Conservation (phyloP, 345 rosid genomes). For the Eucalyptus cloeziana region DNA sequence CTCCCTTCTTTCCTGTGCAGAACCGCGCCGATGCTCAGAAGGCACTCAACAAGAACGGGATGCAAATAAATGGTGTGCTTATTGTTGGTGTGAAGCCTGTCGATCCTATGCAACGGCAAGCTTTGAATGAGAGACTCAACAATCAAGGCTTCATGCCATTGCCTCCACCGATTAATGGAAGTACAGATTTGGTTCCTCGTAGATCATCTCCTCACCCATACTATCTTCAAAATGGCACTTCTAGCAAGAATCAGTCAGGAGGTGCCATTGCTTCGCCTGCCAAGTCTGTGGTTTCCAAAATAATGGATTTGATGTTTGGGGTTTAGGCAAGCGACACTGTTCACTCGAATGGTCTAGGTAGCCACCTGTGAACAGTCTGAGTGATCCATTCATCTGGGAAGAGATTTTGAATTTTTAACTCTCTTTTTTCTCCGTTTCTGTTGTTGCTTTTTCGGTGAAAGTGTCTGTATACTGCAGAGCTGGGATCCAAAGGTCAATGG, state of each 20-base stretch:
- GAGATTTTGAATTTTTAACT: not conserved
- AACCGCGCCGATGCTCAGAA: constrained; percentile 82
- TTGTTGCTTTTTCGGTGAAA: not conserved
- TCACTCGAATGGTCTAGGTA: not conserved
- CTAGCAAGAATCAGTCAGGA: constrained; percentile 43
- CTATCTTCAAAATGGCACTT: constrained; percentile 55
- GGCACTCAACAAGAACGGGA: constrained; percentile 80
- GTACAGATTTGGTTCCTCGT: constrained; percentile 19
- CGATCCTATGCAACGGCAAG: constrained; percentile 72
- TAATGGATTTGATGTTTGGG: constrained; percentile 42
- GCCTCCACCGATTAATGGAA: constrained; percentile 40
- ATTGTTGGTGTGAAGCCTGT: constrained; percentile 87
- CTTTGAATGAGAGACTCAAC: constrained; percentile 59
- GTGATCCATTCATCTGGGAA: not conserved
- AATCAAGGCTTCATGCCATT: constrained; percentile 80
- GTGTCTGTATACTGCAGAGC: not conserved
- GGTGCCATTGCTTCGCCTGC: constrained; percentile 77
- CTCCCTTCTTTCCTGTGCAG: constrained; percentile 21
- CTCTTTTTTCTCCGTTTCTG: not conserved
- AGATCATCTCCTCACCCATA: constrained; percentile 36
- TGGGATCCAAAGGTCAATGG: not conserved
- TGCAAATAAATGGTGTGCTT: constrained; percentile 73
- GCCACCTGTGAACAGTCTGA: not conserved
- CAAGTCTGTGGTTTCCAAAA: constrained; percentile 68
- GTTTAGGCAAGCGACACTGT: not conserved